These are phyloP conservation scores for Diaporthe amygdali DNA, from an alignment of 2,329 filamentous ascomycete genomes.

Conservation along the genomic window DNA sequence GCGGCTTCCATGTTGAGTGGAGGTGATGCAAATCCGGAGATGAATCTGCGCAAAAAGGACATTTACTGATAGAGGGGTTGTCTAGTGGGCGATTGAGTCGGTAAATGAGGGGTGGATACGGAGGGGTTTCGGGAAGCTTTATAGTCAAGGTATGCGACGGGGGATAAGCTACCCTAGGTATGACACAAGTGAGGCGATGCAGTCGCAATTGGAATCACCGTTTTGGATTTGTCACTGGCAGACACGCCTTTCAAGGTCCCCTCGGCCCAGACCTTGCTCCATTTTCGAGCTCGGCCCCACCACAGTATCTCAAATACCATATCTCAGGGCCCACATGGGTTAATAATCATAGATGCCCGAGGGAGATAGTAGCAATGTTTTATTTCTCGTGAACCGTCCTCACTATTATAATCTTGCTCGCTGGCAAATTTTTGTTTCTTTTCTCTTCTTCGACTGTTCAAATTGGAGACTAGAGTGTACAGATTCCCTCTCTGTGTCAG, in stretches of 20 bases:
- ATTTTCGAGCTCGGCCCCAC: neutral
- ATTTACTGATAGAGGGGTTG: slow-evolving; percentile 40
- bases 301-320: neutral
- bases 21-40: slow-evolving; percentile 57
- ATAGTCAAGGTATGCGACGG: slow-evolving; percentile 15
- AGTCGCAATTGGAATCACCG: slow-evolving; percentile 8
- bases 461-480: no score
- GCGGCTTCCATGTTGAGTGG: slow-evolving; percentile 80
- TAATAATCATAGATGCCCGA: no score
- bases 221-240: neutral
- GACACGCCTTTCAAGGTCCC: neutral
- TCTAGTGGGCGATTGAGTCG: slow-evolving; percentile 26
- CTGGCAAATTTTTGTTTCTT: no score
- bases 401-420: no score
- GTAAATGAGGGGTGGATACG: neutral
- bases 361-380: neutral
- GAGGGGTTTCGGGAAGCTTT: neutral
- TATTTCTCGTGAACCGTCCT: neutral
- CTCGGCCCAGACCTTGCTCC: neutral
- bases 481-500: no score
- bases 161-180: neutral
- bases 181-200: slow-evolving; percentile 1
- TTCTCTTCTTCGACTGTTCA: no score
- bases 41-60: slow-evolving; percentile 77
- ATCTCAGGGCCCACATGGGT: neutral